phyloP scores from a whole-genome alignment of 176 grass and related monocot species.

The Sorghum bicolor region Sorghum_bicolor_NCBIv3 NC_012870.2:78989001-78989500 shows the following conservation, averaged over 20 bases:
- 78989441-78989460: conserved; percentile 68
- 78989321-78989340: background rate
- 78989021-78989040: conserved; percentile 18
- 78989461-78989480: conserved; percentile 99
- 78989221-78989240: background rate
- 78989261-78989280: conserved; percentile 62
- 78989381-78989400: background rate
- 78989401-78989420: background rate
- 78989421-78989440: conserved; percentile 12
- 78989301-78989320: conserved; percentile 56
- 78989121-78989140: conserved; percentile 44
- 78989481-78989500: conserved; percentile 87
- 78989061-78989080: conserved; percentile 54
- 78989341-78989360: background rate
- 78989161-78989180: conserved; percentile 52
- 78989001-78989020: conserved; percentile 28
- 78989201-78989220: conserved; percentile 29
- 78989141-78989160: background rate
- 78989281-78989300: conserved; percentile 59
- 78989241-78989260: conserved; percentile 59
- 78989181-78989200: conserved; percentile 49
- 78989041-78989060: conserved; percentile 25
- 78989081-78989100: conserved; percentile 46
- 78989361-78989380: conserved; percentile 44
- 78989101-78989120: conserved; percentile 85